phyloP scores from a whole-genome alignment of 148 eudicot species.

The Chenopodium album region DNA sequence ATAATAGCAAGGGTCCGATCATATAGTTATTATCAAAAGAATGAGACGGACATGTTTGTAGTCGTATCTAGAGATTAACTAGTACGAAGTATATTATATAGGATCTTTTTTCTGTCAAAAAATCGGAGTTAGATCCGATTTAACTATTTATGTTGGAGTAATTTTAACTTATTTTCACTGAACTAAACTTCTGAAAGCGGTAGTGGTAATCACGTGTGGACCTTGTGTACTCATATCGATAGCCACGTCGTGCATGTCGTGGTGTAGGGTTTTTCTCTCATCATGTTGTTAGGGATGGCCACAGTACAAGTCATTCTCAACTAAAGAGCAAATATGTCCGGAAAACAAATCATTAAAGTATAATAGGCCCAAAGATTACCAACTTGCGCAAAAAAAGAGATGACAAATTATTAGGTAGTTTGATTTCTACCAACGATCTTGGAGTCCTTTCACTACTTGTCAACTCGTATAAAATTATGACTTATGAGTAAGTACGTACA shows the following conservation, averaged over 20 bases:
- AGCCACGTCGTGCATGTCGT: no score
- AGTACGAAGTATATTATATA: no score
- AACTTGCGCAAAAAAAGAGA: not conserved
- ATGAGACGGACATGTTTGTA: no score
- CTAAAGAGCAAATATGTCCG: not conserved
- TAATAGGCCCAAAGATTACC: not conserved
- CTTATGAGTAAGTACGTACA: no score
- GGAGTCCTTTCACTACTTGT: not conserved
- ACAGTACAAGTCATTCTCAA: not conserved
- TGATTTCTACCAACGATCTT: not conserved
- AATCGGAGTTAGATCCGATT: no score
- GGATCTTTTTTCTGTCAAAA: no score
- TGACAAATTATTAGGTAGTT: not conserved
- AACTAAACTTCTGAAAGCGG: not conserved
- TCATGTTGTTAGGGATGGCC: not conserved
- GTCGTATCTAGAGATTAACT: no score
- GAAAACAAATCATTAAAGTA: not conserved
- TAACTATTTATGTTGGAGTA: no score
- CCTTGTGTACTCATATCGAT: no score
- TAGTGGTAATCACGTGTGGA: no score
- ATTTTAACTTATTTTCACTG: not conserved
- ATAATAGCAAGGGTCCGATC: not conserved
- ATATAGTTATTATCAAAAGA: no score
- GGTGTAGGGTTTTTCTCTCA: no score
- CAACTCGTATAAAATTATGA: not conserved